Evolutionary conservation across 2,329 filamentous ascomycete species (phyloP).

Genomic region (Orbilia javanica): DNA sequence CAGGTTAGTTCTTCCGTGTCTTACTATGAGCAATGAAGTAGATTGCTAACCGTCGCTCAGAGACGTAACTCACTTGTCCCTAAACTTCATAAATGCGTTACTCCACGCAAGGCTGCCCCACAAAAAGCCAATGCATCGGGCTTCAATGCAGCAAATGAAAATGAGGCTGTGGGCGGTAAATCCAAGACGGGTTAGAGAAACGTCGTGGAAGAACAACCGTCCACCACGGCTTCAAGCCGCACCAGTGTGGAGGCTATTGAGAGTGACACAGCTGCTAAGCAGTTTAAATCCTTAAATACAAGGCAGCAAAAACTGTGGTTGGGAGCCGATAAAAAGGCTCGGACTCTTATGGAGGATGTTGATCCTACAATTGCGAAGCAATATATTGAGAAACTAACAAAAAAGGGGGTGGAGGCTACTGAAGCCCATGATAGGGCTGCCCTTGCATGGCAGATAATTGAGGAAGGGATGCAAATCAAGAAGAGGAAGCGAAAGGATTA

Average conservation of each 20-base stretch:
- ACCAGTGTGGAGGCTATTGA: background rate
- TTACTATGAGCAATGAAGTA: background rate
- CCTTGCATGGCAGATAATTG: background rate
- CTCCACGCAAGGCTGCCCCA: background rate
- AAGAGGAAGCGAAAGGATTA: background rate
- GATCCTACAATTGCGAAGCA: background rate
- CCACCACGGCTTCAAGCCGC: background rate
- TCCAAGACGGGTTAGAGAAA: slow-evolving; percentile 25
- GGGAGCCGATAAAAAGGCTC: background rate
- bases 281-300: background rate
- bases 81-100: slow-evolving; percentile 46
- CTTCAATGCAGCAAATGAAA: slow-evolving; percentile 11
- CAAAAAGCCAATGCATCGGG: background rate
- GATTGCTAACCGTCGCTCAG: background rate
- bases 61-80: slow-evolving; percentile 41
- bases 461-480: background rate
- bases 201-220: background rate
- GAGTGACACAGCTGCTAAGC: background rate
- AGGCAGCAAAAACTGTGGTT: background rate
- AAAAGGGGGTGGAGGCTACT: background rate
- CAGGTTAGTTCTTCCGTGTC: background rate
- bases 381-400: slow-evolving; percentile 7
- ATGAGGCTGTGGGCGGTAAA: background rate
- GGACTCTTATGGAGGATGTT: background rate
- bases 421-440: slow-evolving; percentile 11